A percentile compares a stretch with the other conserved stretches of the same genome.
Conservation (phyloP, 805 yeast genomes). For the Saccharomycopsis selenospora region DNA sequence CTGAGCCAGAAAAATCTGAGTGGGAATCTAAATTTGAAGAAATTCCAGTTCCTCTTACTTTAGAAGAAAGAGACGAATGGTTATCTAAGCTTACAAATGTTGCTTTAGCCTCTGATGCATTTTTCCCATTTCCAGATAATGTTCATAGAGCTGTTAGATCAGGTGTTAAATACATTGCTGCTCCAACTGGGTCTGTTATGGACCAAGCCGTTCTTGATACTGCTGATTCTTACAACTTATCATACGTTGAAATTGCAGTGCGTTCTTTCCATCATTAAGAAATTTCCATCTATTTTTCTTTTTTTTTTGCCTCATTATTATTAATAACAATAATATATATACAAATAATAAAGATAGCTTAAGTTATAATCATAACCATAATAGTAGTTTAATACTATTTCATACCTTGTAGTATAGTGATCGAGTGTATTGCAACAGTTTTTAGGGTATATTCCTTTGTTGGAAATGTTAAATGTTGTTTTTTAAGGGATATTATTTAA, state of each 20-base stretch:
- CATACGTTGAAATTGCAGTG: conserved; percentile 94
- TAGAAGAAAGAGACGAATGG: conserved; percentile 85
- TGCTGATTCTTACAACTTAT: conserved; percentile 84
- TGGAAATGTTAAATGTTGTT: no score
- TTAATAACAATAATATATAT: neutral
- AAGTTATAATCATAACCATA: neutral
- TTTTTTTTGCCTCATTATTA: neutral
- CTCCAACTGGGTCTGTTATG: conserved; percentile 97
- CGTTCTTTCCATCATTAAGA: conserved; percentile 92
- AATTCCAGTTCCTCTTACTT: conserved; percentile 77
- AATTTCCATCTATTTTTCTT: neutral
- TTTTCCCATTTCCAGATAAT: conserved; percentile 99
- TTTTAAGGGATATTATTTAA: no score
- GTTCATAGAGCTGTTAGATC: conserved; percentile 95
- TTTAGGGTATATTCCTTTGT: no score
- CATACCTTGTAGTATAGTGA: no score
- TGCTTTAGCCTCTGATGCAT: conserved; percentile 93
- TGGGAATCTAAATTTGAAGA: conserved; percentile 82
- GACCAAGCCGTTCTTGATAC: conserved; percentile 94
- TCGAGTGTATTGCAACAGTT: no score
- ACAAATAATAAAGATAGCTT: neutral
- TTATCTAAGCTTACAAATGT: conserved; percentile 70
- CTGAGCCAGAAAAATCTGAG: conserved; percentile 89
- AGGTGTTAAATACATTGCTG: conserved; percentile 94
- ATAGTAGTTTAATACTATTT: neutral